phyloP scores from a whole-genome alignment of 2,329 filamentous ascomycete species.

The Rachicladosporium sp. region DNA sequence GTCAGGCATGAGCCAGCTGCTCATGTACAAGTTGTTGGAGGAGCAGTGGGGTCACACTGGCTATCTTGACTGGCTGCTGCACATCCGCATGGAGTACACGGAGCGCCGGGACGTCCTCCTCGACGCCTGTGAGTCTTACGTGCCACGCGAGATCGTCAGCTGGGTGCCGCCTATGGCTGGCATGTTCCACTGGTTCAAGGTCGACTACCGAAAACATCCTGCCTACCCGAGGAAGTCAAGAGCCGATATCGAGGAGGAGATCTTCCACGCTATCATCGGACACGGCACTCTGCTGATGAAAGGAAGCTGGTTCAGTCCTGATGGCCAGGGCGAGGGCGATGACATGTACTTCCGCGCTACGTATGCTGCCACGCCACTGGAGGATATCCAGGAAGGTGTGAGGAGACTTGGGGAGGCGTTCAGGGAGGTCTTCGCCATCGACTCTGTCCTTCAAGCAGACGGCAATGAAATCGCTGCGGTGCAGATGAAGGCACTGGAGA shows the following conservation, averaged over 20 bases:
- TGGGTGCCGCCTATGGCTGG: conserved; percentile 75
- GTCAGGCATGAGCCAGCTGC: conserved; percentile 68
- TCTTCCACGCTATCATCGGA: conserved; percentile 66
- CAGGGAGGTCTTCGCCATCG: conserved; percentile 45
- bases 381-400: conserved; percentile 39
- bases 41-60: conserved; percentile 88
- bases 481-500: no score
- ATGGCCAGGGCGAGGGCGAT: conserved; percentile 44
- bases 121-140: conserved; percentile 62
- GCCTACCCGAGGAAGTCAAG: conserved; percentile 41
- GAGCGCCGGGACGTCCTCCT: conserved; percentile 64
- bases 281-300: conserved; percentile 69
- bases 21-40: conserved; percentile 81
- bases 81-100: conserved; percentile 72
- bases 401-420: conserved; percentile 62
- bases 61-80: conserved; percentile 80
- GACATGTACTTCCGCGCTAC: conserved; percentile 83
- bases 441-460: conserved; percentile 5
- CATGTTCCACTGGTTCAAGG: conserved; percentile 83
- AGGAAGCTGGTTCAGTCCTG: conserved; percentile 84
- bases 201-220: conserved; percentile 57
- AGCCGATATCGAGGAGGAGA: conserved; percentile 64
- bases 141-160: conserved; percentile 61
- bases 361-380: conserved; percentile 61
- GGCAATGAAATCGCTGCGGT: conserved; percentile 1